Conservation (phyloP, 1,284 basidiomycete genomes). For the Tetrapyrgos nigripes region DNA sequence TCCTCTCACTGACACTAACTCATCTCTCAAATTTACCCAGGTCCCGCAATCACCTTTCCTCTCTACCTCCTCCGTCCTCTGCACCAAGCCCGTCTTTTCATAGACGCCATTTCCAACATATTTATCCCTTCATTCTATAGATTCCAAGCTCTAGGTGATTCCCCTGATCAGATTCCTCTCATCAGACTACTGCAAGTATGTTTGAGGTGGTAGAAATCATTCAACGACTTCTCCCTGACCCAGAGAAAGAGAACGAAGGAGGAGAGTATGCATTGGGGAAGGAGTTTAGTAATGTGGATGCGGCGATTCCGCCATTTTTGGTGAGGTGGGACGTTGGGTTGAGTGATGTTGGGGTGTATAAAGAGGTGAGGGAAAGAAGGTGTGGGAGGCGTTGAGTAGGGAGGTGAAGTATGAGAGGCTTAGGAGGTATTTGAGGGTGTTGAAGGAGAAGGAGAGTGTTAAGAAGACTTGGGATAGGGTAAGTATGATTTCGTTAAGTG, state of each 20-base stretch:
- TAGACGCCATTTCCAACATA: conserved; percentile 54
- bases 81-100: conserved; percentile 61
- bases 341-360: conserved; percentile 50
- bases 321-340: conserved; percentile 46
- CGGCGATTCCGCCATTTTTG: conserved; percentile 56
- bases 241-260: conserved; percentile 1
- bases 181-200: conserved; percentile 42
- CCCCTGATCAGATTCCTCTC: too few species aligned
- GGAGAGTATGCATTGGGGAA: conserved; percentile 48
- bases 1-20: background rate
- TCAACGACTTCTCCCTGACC: conserved; percentile 46
- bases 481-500: conserved; percentile 17
- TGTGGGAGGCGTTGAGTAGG: conserved; percentile 42
- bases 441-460: conserved; percentile 54
- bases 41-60: conserved; percentile 63
- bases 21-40: conserved; percentile 27
- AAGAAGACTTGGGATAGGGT: conserved; percentile 53
- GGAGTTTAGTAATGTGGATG: conserved; percentile 61
- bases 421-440: conserved; percentile 45
- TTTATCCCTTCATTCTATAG: conserved; percentile 44
- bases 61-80: conserved; percentile 61
- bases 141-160: conserved; percentile 47
- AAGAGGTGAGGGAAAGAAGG: conserved; percentile 46
- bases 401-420: conserved; percentile 49
- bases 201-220: conserved; percentile 46